These are phyloP conservation scores for Thelonectria rubi DNA, from an alignment of 2,329 filamentous ascomycete genomes.

Conservation along the genomic window DNA sequence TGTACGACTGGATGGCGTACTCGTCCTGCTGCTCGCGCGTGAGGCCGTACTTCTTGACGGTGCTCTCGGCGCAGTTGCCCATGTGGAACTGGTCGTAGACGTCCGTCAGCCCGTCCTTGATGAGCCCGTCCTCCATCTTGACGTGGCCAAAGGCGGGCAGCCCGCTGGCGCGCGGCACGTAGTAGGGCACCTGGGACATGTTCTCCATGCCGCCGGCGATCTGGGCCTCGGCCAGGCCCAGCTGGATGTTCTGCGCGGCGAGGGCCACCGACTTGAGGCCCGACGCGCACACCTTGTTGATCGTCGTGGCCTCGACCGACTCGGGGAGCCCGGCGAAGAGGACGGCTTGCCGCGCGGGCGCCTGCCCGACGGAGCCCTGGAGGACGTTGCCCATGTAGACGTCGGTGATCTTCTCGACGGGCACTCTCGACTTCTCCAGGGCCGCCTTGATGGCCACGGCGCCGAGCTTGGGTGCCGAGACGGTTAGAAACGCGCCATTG, in stretches of 20 bases:
- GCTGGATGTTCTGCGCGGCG: slow-evolving; percentile 92
- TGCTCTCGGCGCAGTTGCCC: slow-evolving; percentile 96
- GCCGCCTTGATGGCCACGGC: slow-evolving; percentile 93
- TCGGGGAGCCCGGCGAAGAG: slow-evolving; percentile 87
- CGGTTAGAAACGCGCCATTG: slow-evolving; percentile 87
- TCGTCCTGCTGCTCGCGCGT: slow-evolving; percentile 88
- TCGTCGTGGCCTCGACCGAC: slow-evolving; percentile 86
- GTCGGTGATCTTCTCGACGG: slow-evolving; percentile 81
- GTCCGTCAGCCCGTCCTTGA: slow-evolving; percentile 95
- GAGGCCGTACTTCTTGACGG: slow-evolving; percentile 85
- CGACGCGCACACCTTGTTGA: slow-evolving; percentile 98
- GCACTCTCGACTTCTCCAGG: slow-evolving; percentile 84
- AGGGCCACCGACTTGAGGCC: slow-evolving; percentile 91
- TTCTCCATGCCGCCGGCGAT: slow-evolving; percentile 98
- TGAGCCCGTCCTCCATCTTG: slow-evolving; percentile 87
- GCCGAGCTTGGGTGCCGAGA: slow-evolving; percentile 88
- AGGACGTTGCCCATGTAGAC: slow-evolving; percentile 99
- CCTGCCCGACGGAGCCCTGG: slow-evolving; percentile 83
- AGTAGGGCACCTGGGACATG: slow-evolving; percentile 95
- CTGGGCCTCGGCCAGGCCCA: slow-evolving; percentile 87
- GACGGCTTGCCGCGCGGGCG: slow-evolving; percentile 88
- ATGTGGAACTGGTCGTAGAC: slow-evolving; percentile 98
- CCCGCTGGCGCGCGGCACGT: slow-evolving; percentile 81
- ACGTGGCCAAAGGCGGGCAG: slow-evolving; percentile 88
- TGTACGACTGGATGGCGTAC: slow-evolving; percentile 89